These are phyloP conservation scores for Sonneratia alba DNA, from an alignment of 345 rosid genomes.

Conservation along the genomic window DNA sequence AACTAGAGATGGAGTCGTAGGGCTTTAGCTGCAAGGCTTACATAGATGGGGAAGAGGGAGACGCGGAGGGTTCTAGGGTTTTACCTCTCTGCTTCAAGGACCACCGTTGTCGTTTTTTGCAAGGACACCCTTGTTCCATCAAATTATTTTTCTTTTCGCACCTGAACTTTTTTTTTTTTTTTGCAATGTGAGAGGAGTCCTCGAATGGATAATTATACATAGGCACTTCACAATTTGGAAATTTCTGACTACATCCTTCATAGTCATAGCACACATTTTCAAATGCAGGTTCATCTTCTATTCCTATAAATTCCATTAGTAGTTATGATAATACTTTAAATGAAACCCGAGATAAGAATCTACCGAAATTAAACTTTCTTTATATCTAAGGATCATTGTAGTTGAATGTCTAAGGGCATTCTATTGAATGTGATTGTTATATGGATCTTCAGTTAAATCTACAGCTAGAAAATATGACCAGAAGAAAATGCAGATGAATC, in stretches of 20 bases:
- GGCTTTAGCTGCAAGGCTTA: slow-evolving; percentile 1
- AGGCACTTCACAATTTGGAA: not conserved
- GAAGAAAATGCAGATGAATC: not conserved
- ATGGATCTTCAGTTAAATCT: not conserved
- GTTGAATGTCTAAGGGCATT: not conserved
- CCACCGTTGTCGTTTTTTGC: not conserved
- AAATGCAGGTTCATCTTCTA: not conserved
- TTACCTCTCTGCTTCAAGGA: no score
- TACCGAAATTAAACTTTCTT: not conserved
- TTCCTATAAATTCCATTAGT: not conserved
- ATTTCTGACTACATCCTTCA: not conserved
- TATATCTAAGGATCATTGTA: not conserved
- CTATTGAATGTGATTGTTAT: not conserved
- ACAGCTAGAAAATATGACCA: no score
- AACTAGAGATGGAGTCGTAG: not conserved
- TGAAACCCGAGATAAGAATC: not conserved
- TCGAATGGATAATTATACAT: not conserved
- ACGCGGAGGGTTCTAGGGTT: not conserved
- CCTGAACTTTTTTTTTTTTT: not conserved
- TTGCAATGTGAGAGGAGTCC: not conserved
- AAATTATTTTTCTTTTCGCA: not conserved
- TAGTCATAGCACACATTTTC: not conserved
- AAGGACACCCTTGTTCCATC: not conserved
- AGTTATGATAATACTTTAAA: not conserved
- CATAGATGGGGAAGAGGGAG: not conserved